Evolutionary conservation across 1,139 yeast species (phyloP).

Genomic region (Kluyveromyces sp.): DNA sequence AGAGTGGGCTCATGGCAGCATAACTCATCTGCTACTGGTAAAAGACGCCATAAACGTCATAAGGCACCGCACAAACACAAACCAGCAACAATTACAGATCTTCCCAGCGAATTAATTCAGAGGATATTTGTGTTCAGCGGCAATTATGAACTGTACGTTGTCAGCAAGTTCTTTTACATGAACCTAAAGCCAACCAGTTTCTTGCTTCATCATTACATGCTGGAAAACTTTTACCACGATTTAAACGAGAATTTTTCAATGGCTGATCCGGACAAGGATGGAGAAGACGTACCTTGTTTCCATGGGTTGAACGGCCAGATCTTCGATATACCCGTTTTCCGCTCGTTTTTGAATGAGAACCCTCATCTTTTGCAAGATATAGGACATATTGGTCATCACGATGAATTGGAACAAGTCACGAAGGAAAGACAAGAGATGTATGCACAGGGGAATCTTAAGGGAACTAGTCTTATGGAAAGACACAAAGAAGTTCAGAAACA

Average conservation of each 20-base stretch:
- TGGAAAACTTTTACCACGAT: slow-evolving; percentile 11
- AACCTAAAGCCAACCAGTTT: slow-evolving; percentile 11
- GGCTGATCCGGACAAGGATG: background rate
- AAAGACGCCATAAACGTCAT: too few species aligned
- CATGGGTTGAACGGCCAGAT: slow-evolving; percentile 4
- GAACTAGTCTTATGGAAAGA: background rate
- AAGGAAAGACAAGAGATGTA: slow-evolving; percentile 4
- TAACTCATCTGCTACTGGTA: too few species aligned
- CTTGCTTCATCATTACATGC: slow-evolving; percentile 7
- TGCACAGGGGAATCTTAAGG: background rate
- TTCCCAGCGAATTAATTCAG: slow-evolving; percentile 18
- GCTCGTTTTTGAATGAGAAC: slow-evolving; percentile 6
- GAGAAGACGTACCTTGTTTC: background rate
- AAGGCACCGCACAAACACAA: background rate
- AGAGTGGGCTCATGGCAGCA: background rate
- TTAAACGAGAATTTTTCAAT: slow-evolving; percentile 4
- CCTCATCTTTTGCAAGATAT: slow-evolving; percentile 3
- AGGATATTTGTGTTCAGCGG: slow-evolving; percentile 15
- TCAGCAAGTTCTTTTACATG: slow-evolving; percentile 11
- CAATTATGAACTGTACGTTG: slow-evolving; percentile 10
- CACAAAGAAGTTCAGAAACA: slow-evolving; percentile 1
- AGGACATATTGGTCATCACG: slow-evolving; percentile 2
- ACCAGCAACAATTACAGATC: slow-evolving; percentile 5
- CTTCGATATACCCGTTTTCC: slow-evolving; percentile 4
- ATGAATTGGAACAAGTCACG: slow-evolving; percentile 2